Base-by-base conservation (phyloP, 306 rosid species). In the Corylus americana region DNA sequence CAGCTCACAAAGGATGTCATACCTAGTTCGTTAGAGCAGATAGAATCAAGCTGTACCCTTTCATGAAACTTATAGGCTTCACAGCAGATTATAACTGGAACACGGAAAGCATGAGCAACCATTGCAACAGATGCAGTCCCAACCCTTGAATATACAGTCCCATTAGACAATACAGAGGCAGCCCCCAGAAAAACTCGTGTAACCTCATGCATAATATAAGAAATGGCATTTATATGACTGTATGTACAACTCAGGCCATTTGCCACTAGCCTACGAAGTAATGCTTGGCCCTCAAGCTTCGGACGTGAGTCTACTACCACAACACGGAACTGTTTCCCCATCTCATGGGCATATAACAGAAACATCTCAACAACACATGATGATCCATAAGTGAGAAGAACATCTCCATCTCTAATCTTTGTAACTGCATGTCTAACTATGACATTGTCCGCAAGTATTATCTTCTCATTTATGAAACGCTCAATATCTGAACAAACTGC, bases 1-100 rank as follows among this genome's bases (percentile, higher is more conserved):
- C 20, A 75, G 35, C 74, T 39, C 45, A 39, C 49, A 70, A 67
- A 49, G 47, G 71, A 57, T 77, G 76, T 55, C 86, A 42, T 87
- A 91, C 98, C 97, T 58, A 94, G 85, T 81, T 94, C 98, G 11
- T 94, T 94, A 55, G 84, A 92, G 85, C 98, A 92, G 73, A 94
- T 88, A 7, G 98, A 92, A 85, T 92, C 98, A 82, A 94, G 98
- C 80, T 88, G 98, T 73, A 94, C 98, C 83, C 98, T 89, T 87
- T 94, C 97, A 66, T 94, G 97, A 88, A 94, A 94, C 75, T 94
- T 94, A 77, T 92, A 94, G 53, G 97, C 92, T 88, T 92, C 98
- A 54, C 98, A 94, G 85, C 98, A 92, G 77, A 94, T 81, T 84
- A 94, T 86, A 64, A 92, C 98, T 11, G 98, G 98, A 80, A 92